Conservation (phyloP, 345 rosid genomes). For the thale cress (Arabidopsis thaliana) region DNA sequence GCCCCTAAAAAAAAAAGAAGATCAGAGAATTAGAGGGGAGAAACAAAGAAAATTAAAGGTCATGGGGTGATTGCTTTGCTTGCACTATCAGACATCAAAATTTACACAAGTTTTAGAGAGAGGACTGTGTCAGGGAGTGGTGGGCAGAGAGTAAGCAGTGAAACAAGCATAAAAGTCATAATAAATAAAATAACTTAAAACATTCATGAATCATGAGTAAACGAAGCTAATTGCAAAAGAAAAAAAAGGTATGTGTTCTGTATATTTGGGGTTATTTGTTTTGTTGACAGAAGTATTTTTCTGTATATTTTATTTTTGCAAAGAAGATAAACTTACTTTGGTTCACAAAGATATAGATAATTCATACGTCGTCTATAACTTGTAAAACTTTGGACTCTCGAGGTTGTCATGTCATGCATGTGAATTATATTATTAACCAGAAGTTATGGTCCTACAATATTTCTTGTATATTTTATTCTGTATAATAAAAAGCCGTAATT, state of each 20-base stretch:
- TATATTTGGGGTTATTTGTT: too few species aligned
- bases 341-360: background rate
- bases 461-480: background rate
- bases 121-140: constrained; percentile 65
- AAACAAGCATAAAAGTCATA: constrained; percentile 39
- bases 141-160: constrained; percentile 43
- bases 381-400: constrained; percentile 38
- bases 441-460: constrained; percentile 40
- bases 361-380: background rate
- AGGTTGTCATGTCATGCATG: constrained; percentile 55
- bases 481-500: background rate
- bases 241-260: background rate
- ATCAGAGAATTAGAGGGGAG: constrained; percentile 5
- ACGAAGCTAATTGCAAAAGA: background rate
- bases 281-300: too few species aligned
- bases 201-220: background rate
- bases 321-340: too few species aligned
- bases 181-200: constrained; percentile 12
- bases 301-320: too few species aligned
- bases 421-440: constrained; percentile 46
- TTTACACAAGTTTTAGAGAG: constrained; percentile 52
- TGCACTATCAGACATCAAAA: constrained; percentile 85
- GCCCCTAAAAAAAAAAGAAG: background rate
- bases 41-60: constrained; percentile 34
- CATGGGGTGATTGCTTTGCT: constrained; percentile 72